A percentile compares a stretch with the other conserved stretches of the same genome.
phyloP scores from a whole-genome alignment of 768 basidiomycete species.

The Leccinum arenicola region DNA sequence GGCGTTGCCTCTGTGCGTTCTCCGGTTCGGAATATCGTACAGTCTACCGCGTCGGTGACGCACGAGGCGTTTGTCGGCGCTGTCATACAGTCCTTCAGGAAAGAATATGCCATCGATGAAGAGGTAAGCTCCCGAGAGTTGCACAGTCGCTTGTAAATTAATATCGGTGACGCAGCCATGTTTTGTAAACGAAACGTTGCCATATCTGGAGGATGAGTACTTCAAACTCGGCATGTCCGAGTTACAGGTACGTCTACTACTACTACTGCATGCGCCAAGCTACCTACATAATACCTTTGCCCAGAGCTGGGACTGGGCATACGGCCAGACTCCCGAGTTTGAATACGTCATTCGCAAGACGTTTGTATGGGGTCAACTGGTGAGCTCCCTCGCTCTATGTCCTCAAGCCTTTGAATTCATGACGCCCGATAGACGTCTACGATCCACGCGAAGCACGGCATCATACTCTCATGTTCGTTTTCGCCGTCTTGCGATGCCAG shows the following conservation, averaged over 20 bases:
- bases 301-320: constrained; percentile 92
- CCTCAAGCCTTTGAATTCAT: neutral
- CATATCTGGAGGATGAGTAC: constrained; percentile 48
- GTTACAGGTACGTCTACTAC: constrained; percentile 51
- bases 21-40: constrained; percentile 80
- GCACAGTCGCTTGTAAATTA: neutral
- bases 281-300: neutral
- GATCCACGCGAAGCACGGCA: constrained; percentile 64
- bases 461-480: constrained; percentile 32
- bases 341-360: constrained; percentile 49
- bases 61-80: constrained; percentile 73
- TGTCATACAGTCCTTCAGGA: constrained; percentile 63
- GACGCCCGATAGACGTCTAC: constrained; percentile 33
- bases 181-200: constrained; percentile 45
- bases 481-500: neutral
- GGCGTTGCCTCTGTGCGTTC: constrained; percentile 91
- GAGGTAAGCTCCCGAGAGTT: constrained; percentile 24
- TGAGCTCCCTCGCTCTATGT: constrained; percentile 25
- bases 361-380: constrained; percentile 55
- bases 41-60: constrained; percentile 46
- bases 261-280: neutral
- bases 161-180: constrained; percentile 33
- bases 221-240: constrained; percentile 71
- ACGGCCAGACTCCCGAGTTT: constrained; percentile 93
- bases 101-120: constrained; percentile 47